These are phyloP conservation scores for Begonia fuchsioides DNA, from an alignment of 306 rosid species.

Conservation along the genomic window DNA sequence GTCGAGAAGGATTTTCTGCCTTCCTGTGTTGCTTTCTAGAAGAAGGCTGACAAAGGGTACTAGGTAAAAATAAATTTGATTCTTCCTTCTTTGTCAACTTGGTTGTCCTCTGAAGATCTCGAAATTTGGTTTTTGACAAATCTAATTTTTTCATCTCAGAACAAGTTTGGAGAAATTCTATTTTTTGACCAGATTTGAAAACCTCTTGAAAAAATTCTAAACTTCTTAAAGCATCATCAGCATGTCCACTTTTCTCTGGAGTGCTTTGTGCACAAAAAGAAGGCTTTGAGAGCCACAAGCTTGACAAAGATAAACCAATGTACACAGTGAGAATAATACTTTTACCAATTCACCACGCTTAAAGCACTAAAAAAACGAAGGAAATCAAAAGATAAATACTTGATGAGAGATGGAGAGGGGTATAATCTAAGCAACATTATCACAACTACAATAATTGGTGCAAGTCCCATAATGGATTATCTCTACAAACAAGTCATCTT, in stretches of 20 bases:
- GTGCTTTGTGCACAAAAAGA: slow-evolving; percentile 74
- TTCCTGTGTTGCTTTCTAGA: slow-evolving; percentile 73
- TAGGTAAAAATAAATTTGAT: slow-evolving; percentile 39
- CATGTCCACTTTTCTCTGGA: slow-evolving; percentile 64
- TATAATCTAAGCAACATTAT: no score
- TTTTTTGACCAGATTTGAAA: slow-evolving; percentile 58
- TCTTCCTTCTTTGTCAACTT: slow-evolving; percentile 72
- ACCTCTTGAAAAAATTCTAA: slow-evolving; percentile 62
- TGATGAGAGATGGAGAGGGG: no score
- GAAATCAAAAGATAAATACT: no score
- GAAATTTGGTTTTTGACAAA: slow-evolving; percentile 32
- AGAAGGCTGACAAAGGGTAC: slow-evolving; percentile 35
- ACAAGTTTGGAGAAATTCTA: slow-evolving; percentile 34
- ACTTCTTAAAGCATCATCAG: slow-evolving; percentile 65
- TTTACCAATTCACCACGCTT: background rate
- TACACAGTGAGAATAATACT: slow-evolving; percentile 6
- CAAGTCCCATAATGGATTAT: no score
- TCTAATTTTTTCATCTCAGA: background rate
- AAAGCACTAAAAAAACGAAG: no score
- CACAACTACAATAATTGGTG: no score
- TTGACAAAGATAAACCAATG: slow-evolving; percentile 10
- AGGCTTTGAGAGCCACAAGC: slow-evolving; percentile 72
- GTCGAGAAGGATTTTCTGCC: slow-evolving; percentile 70
- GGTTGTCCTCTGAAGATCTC: slow-evolving; percentile 40
- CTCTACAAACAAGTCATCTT: no score